phyloP scores from a whole-genome alignment of 2,329 filamentous ascomycete species.

The Eurotiales sp. region DNA sequence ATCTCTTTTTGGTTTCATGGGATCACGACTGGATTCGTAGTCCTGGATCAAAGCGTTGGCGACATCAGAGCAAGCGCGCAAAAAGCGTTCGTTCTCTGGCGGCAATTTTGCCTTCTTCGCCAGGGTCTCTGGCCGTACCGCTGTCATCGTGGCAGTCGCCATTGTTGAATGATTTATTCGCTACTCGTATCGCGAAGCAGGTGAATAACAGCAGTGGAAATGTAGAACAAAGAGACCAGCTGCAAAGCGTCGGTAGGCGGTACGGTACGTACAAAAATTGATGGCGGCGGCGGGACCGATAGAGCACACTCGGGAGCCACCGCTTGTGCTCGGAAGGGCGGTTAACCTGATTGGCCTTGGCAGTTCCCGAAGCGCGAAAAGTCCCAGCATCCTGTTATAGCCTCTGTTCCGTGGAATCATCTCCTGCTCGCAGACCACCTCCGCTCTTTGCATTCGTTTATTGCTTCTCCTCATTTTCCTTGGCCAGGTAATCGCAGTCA shows the following conservation, averaged over 20 bases:
- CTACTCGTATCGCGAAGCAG: no score
- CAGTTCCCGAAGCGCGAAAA: constrained; percentile 13
- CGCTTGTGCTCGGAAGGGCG: constrained; percentile 11
- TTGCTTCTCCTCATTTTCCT: constrained; percentile 17
- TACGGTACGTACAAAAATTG: neutral
- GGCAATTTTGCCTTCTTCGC: constrained; percentile 73
- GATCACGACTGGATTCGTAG: constrained; percentile 75
- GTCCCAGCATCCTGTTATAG: constrained; percentile 2
- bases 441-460: constrained; percentile 8
- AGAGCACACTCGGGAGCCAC: constrained; percentile 8
- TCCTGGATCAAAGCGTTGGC: constrained; percentile 92
- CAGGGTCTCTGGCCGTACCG: constrained; percentile 52
- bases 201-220: neutral
- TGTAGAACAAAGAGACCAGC: neutral
- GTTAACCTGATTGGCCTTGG: constrained; percentile 11
- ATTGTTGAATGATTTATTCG: constrained; percentile 41
- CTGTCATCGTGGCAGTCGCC: constrained; percentile 58
- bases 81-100: constrained; percentile 90
- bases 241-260: no score
- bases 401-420: neutral
- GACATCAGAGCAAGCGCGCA: constrained; percentile 93
- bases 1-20: constrained; percentile 70
- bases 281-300: constrained; percentile 9
- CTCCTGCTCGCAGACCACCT: constrained; percentile 1
- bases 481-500: constrained; percentile 36